A percentile compares a stretch with the other conserved stretches of the same genome.
These are phyloP conservation scores for Axilococcus clingmanii DNA, from an alignment of 139 green algal genomes.

Conservation along the genomic window DNA sequence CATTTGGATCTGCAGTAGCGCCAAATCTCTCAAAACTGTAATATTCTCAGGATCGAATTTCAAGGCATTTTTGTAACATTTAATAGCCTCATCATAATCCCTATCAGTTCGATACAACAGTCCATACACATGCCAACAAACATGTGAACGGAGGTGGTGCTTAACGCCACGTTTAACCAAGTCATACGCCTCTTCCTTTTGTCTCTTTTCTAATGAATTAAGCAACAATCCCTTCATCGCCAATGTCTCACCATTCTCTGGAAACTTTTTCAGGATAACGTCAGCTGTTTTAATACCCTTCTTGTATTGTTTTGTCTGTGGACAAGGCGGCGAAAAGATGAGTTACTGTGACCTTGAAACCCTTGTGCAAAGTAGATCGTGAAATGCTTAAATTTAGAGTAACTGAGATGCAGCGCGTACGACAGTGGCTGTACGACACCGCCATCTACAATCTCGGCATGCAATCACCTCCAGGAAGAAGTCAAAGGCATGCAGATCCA, in stretches of 20 bases:
- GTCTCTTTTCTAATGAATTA: conserved; percentile 65
- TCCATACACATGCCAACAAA: conserved; percentile 99
- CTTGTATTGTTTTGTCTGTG: conserved; percentile 90
- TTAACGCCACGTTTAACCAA: conserved; percentile 82
- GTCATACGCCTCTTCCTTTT: conserved; percentile 92
- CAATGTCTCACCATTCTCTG: conserved; percentile 94
- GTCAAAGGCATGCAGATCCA: not conserved
- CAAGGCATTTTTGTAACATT: conserved; percentile 97
- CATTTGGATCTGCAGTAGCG: conserved; percentile 74
- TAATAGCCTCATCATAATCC: conserved; percentile 96
- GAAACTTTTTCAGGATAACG: conserved; percentile 87
- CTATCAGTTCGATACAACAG: conserved; percentile 87
- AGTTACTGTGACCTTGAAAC: not conserved
- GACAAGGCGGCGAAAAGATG: conserved; percentile 1
- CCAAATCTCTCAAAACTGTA: conserved; percentile 50
- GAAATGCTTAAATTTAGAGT: not conserved
- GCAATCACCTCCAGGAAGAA: not conserved
- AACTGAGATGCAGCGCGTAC: not conserved
- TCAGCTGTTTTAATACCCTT: conserved; percentile 94
- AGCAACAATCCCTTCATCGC: conserved; percentile 94
- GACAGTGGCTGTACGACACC: not conserved
- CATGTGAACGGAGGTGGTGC: conserved; percentile 77
- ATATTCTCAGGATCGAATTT: conserved; percentile 87
- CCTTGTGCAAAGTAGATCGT: not conserved
- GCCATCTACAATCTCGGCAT: not conserved